Evolutionary conservation across 257 asterid genomes (phyloP), one percentile per base, ranked within the genome.

Genomic region (Marsdenia floribunda): DNA sequence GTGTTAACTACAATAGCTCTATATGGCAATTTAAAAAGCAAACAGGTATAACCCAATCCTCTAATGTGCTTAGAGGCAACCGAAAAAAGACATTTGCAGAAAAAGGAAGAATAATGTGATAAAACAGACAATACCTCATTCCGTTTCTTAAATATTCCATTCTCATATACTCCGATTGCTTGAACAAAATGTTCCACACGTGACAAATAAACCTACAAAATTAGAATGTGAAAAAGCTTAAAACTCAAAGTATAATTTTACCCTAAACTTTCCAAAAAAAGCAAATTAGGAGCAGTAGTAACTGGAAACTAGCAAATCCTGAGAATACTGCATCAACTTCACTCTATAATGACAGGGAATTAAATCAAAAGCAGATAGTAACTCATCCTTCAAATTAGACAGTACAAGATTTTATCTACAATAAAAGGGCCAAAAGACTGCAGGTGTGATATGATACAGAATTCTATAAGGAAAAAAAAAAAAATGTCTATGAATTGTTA

Each of bases 191-290:
- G 86, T 42, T 81, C 92, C 60, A 69, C 73, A 24, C 42, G 81
- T 76, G 82, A 79, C 83, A 87, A 81, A 75, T 83, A 80, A 74
- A 89, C 92, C 95, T 89, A 80, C 59, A 71, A 19, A 75, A 68
- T 76, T 15, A 38, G 16, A 68, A 75, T 21, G 21, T 38, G 54
- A 26, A 29, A 37, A 38, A 61, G 22, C 65, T 60, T 42, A 22
- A 29, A 18, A 6, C 8, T 59, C 12, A 3, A 3, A 6, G 0
- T 61, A 3, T 3, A 61, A 61, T 29, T 29, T 0, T 61, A 63
- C 24, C 22, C 29, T 18, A 38, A 42, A 50, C 38, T 40, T 59
- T 75, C 67, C n/a, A n/a, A 0, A 4, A 54, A 38, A 40, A 40
- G 15, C 33, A 53, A 59, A 49, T 50, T 35, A 52, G 29, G 29